Percentiles rank a stretch among this genome's conserved stretches.
These are phyloP conservation scores for Amaranthus cruentus DNA, from an alignment of 148 eudicot genomes.

Conservation along the genomic window DNA sequence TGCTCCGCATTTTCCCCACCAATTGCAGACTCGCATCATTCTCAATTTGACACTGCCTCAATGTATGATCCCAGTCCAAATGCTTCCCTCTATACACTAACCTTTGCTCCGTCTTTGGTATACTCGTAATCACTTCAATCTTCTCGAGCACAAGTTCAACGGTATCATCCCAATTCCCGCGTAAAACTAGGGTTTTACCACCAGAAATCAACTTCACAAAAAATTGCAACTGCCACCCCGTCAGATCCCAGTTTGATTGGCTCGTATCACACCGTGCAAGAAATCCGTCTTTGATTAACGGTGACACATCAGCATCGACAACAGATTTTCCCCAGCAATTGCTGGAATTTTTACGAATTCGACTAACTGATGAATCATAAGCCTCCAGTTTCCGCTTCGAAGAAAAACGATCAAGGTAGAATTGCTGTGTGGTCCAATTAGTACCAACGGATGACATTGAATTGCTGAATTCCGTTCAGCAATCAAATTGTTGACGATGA, in stretches of 20 bases:
- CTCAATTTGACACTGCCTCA: conserved; percentile 39
- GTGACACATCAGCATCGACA: background rate
- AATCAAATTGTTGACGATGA: too few relatives aligned
- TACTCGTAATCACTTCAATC: conserved; percentile 37
- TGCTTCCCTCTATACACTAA: conserved; percentile 56
- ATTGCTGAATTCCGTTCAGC: too few relatives aligned
- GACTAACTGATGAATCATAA: conserved; percentile 2
- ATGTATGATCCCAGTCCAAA: conserved; percentile 52
- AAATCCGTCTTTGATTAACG: background rate
- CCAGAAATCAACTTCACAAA: conserved; percentile 47
- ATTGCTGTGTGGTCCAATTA: background rate
- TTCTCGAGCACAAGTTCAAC: conserved; percentile 39
- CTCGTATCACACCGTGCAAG: conserved; percentile 4
- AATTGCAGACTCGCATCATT: conserved; percentile 50
- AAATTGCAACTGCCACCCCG: conserved; percentile 32
- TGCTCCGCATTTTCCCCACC: conserved; percentile 60
- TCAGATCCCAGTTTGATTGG: background rate
- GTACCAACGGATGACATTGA: too few relatives aligned
- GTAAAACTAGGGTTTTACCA: conserved; percentile 40
- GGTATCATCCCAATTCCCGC: conserved; percentile 37
- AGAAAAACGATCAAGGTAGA: conserved; percentile 13
- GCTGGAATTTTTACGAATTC: conserved; percentile 7
- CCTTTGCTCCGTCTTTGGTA: conserved; percentile 49
- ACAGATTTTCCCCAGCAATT: conserved; percentile 7
- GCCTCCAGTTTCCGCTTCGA: conserved; percentile 56